Conservation (phyloP, 176 grass and related monocot species). For the Pharus latifolius region DNA sequence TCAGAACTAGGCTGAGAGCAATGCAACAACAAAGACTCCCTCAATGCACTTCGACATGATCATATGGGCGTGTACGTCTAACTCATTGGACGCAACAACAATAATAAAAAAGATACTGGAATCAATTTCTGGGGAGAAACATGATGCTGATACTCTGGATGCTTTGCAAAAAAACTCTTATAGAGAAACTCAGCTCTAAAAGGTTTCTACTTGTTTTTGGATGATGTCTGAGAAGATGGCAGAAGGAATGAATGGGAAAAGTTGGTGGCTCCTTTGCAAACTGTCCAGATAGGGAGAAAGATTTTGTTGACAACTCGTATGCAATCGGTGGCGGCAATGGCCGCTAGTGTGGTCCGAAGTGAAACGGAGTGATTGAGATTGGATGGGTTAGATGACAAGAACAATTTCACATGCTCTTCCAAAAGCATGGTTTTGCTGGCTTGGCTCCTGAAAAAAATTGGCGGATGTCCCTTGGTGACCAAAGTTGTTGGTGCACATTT, state of each 20-base stretch:
- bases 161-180: constrained; percentile 14
- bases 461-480: constrained; percentile 27
- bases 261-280: constrained; percentile 16
- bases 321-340: background rate
- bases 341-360: background rate
- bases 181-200: background rate
- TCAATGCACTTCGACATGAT: no score
- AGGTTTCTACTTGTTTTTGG: constrained; percentile 34
- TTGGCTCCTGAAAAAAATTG: background rate
- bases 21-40: no score
- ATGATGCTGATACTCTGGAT: background rate
- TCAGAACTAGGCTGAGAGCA: no score
- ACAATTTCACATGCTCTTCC: constrained; percentile 16
- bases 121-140: background rate
- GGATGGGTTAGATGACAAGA: background rate
- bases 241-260: constrained; percentile 7
- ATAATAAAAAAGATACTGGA: no score
- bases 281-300: constrained; percentile 23
- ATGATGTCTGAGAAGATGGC: constrained; percentile 34
- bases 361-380: background rate
- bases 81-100: no score
- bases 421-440: background rate
- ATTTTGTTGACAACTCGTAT: constrained; percentile 29
- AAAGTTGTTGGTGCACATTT: constrained; percentile 10
- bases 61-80: no score